These are phyloP conservation scores for Globisporangium radiosum DNA, from an alignment of 352 stramenopile species.

Conservation along the genomic window DNA sequence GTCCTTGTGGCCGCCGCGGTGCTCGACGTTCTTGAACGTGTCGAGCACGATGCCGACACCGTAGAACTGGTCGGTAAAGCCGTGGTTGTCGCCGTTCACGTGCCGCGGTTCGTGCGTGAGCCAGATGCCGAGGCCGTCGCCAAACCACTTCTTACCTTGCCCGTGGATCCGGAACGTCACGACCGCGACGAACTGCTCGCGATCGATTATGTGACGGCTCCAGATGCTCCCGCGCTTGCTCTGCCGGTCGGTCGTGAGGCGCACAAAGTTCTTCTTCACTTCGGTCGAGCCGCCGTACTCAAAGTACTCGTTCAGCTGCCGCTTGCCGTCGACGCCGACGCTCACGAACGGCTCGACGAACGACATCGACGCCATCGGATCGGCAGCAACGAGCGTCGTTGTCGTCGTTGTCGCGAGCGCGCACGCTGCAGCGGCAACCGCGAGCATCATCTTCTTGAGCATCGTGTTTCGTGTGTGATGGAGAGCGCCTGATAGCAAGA, in stretches of 20 bases:
- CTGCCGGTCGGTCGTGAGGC: slow-evolving; percentile 71
- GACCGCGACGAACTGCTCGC: slow-evolving; percentile 48
- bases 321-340: slow-evolving; percentile 41
- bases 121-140: slow-evolving; percentile 71
- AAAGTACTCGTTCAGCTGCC: slow-evolving; percentile 54
- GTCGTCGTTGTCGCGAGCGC: background rate
- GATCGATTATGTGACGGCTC: slow-evolving; percentile 38
- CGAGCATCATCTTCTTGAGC: slow-evolving; percentile 16
- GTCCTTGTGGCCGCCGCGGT: slow-evolving; percentile 75
- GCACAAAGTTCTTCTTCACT: slow-evolving; percentile 81
- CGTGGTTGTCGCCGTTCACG: slow-evolving; percentile 64
- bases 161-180: slow-evolving; percentile 74
- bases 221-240: slow-evolving; percentile 77
- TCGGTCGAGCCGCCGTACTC: slow-evolving; percentile 51
- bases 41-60: slow-evolving; percentile 71
- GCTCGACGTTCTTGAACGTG: slow-evolving; percentile 77
- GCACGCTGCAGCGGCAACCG: slow-evolving; percentile 16
- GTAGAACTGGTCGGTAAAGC: slow-evolving; percentile 63
- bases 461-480: background rate
- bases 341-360: slow-evolving; percentile 66
- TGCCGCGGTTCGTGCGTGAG: slow-evolving; percentile 51
- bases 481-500: background rate
- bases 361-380: slow-evolving; percentile 18
- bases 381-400: slow-evolving; percentile 4
- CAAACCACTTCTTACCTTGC: slow-evolving; percentile 73